These are phyloP conservation scores for Auricularia sp. DNA, from an alignment of 768 basidiomycete species.

Conservation along the genomic window DNA sequence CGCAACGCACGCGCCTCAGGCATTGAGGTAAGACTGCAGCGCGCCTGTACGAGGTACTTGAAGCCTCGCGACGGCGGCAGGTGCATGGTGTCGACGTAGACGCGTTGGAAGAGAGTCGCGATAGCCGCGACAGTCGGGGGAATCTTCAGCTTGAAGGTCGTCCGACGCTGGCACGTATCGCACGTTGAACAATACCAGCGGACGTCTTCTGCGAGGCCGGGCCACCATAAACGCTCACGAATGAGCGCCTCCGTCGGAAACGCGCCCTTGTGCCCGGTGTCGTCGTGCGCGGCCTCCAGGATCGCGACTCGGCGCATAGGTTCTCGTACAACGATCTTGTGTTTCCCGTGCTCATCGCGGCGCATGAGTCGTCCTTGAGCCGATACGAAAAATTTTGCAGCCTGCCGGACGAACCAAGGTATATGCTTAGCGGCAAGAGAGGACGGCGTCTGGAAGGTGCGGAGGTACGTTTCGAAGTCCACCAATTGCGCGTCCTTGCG, in stretches of 20 bases:
- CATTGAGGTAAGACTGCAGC: constrained; percentile 13
- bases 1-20: constrained; percentile 14
- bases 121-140: constrained; percentile 13
- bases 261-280: constrained; percentile 19
- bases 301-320: constrained; percentile 6
- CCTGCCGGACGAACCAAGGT: constrained; percentile 6
- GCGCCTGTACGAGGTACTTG: constrained; percentile 28
- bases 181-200: constrained; percentile 20
- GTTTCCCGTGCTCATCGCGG: constrained; percentile 8
- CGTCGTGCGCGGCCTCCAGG: constrained; percentile 18
- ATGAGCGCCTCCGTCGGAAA: constrained; percentile 5
- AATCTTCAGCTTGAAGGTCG: constrained; percentile 12
- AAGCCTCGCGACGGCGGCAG: constrained; percentile 26
- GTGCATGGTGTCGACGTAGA: constrained; percentile 32
- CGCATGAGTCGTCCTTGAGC: constrained; percentile 13
- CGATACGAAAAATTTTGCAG: constrained; percentile 12
- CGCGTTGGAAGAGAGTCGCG: constrained; percentile 20
- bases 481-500: constrained; percentile 14
- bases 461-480: neutral
- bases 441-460: neutral
- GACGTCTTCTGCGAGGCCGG: constrained; percentile 11
- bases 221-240: constrained; percentile 18
- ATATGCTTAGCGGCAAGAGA: constrained; percentile 5
- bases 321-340: constrained; percentile 18
- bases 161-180: constrained; percentile 27